Evolutionary conservation across 768 basidiomycete species (phyloP), one percentile per base, ranked within the genome.

Genomic region (Xanthoconium purpureum): DNA sequence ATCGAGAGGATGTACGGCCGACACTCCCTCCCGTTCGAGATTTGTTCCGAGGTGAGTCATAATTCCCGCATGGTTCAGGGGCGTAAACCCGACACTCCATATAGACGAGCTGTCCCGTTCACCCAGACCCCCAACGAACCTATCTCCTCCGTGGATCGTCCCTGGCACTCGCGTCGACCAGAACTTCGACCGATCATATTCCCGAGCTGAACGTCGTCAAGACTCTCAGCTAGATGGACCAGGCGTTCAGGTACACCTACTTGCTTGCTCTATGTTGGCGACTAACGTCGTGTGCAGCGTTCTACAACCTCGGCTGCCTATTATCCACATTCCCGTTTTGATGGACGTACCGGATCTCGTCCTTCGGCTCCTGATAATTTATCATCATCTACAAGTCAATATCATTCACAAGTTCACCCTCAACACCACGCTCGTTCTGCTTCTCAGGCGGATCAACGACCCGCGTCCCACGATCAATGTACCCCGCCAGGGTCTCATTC

Each of bases 21-120:
- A 85, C 82, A 15, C 83, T 89, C 56, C 88, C 88, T 39, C 79
- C 86, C 46, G 88, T 89, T 53, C 83, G 85, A 48, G 84, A 86
- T 69, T 72, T 89, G 56, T 84, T 89, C 66, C 74, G 80, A 77
- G 81, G 88, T 85, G 55, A 62, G 60, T 50, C 48, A 47, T n/a
- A 3, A 10, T 37, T 40, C 48, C 50, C 36, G 29, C 46, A 8
- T 55, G 38, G 14, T 52, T 36, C 39, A 46, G 37, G 12, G 28
- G 24, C 14, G 38, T 36, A 36, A 44, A 43, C 47, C 46, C 60
- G 38, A 60, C 47, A 10, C 43, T 18, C 40, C 42, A 37, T 36
- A 13, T 43, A 82, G 81, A 78, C 66, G 83, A 84, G 63, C 68
- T 84, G 18, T 75, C 80, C 35, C 73, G 74, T 54, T 69, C 76